These are phyloP conservation scores for Mallotus japonicus DNA, from an alignment of 441 rosid genomes.

Conservation along the genomic window DNA sequence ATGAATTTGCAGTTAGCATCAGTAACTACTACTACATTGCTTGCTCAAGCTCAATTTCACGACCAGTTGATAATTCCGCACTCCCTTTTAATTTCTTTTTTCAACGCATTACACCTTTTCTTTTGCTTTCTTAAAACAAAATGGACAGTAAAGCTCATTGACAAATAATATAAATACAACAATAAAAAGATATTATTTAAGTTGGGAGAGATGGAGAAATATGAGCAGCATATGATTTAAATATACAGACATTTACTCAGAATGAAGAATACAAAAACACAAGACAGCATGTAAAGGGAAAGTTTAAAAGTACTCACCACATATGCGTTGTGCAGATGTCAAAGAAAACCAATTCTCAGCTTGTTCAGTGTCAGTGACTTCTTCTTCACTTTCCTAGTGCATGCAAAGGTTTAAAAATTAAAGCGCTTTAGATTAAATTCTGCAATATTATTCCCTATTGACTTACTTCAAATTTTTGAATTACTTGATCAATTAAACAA, in stretches of 20 bases:
- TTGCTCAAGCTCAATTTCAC: neutral
- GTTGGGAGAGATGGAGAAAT: neutral
- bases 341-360: conserved; percentile 99
- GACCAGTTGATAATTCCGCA: neutral
- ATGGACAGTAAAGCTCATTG: neutral
- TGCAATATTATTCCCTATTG: neutral
- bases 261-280: neutral
- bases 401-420: conserved; percentile 15
- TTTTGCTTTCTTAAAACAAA: neutral
- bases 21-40: neutral
- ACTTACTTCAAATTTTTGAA: conserved; percentile 5
- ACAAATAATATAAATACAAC: neutral
- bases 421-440: conserved; percentile 13
- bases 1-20: too few species aligned
- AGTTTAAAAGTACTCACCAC: conserved; percentile 50
- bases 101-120: neutral
- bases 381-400: conserved; percentile 91
- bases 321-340: conserved; percentile 97
- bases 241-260: neutral
- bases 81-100: neutral
- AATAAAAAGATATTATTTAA: neutral
- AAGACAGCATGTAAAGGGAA: neutral
- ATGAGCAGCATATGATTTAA: neutral
- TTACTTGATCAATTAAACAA: neutral
- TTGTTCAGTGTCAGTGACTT: conserved; percentile 94